Evolutionary conservation across 352 stramenopile species (phyloP).

Genomic region (Phytophthora foliorum): DNA sequence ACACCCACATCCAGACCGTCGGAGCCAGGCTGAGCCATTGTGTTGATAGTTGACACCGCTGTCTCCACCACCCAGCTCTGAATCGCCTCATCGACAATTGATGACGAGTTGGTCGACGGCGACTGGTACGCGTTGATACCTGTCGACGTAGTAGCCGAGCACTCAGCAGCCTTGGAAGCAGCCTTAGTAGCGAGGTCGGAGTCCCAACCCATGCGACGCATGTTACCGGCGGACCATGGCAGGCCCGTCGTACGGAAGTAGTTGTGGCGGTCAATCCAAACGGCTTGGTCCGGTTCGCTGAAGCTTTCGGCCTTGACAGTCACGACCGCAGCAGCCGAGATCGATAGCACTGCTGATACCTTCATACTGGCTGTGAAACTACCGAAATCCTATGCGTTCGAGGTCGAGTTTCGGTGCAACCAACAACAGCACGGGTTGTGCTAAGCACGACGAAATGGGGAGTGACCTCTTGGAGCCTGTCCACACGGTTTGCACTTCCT

Average conservation of each 20-base stretch:
- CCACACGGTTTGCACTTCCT: slow-evolving; percentile 30
- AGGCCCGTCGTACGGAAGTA: slow-evolving; percentile 80
- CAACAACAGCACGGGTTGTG: slow-evolving; percentile 7
- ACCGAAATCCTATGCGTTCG: neutral
- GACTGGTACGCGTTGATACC: slow-evolving; percentile 64
- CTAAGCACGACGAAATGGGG: slow-evolving; percentile 15
- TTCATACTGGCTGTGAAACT: slow-evolving; percentile 25
- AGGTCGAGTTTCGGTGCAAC: neutral
- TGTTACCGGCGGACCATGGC: slow-evolving; percentile 70
- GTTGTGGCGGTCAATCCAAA: slow-evolving; percentile 82
- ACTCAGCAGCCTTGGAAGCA: slow-evolving; percentile 46
- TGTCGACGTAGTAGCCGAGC: slow-evolving; percentile 38
- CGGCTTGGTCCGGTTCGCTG: slow-evolving; percentile 48
- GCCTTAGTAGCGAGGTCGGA: slow-evolving; percentile 52
- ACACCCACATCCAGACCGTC: slow-evolving; percentile 55
- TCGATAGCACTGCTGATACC: slow-evolving; percentile 15
- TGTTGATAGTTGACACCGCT: slow-evolving; percentile 55
- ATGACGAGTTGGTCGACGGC: slow-evolving; percentile 33
- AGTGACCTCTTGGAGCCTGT: slow-evolving; percentile 18
- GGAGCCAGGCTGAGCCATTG: slow-evolving; percentile 50
- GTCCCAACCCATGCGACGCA: slow-evolving; percentile 74
- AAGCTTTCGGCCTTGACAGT: slow-evolving; percentile 30
- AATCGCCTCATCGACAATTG: slow-evolving; percentile 64
- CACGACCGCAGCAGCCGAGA: slow-evolving; percentile 12
- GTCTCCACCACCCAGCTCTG: slow-evolving; percentile 69